phyloP scores from a whole-genome alignment of 148 eudicot species.

The Oxyria digyna region DNA sequence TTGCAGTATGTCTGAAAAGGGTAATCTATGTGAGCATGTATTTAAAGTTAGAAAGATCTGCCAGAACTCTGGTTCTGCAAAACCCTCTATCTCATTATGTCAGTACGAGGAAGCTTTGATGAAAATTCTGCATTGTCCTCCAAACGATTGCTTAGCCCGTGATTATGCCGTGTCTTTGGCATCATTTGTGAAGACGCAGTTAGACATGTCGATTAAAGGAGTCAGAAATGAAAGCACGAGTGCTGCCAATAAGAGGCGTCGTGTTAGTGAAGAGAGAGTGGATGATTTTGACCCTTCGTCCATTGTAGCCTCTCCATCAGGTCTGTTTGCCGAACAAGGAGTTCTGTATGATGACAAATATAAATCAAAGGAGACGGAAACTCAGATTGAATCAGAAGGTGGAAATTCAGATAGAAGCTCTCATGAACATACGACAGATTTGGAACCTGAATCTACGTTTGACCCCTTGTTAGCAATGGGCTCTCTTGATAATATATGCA shows the following conservation, averaged over 20 bases:
- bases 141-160: conserved; percentile 62
- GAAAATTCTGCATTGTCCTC: conserved; percentile 51
- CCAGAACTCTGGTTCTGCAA: conserved; percentile 27
- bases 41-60: conserved; percentile 41
- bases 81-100: conserved; percentile 48
- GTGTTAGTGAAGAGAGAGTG: conserved; percentile 9
- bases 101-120: conserved; percentile 58
- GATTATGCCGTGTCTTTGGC: conserved; percentile 88
- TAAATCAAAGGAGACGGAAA: conserved; percentile 16
- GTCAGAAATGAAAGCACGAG: conserved; percentile 16
- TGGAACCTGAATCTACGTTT: conserved; percentile 11
- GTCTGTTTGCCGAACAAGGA: conserved; percentile 26
- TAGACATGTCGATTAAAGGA: conserved; percentile 22
- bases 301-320: conserved; percentile 29
- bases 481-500: background rate
- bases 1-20: conserved; percentile 53
- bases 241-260: background rate
- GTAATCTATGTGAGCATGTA: conserved; percentile 81
- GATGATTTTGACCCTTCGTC: conserved; percentile 27
- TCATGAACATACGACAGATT: conserved; percentile 14
- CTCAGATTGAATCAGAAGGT: conserved; percentile 15
- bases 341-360: conserved; percentile 18
- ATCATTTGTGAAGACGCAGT: conserved; percentile 56
- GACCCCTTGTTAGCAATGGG: background rate
- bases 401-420: conserved; percentile 9